Evolutionary conservation across 164 flowering plant genomes (phyloP).

Genomic region (Magnolia officinalis): DNA sequence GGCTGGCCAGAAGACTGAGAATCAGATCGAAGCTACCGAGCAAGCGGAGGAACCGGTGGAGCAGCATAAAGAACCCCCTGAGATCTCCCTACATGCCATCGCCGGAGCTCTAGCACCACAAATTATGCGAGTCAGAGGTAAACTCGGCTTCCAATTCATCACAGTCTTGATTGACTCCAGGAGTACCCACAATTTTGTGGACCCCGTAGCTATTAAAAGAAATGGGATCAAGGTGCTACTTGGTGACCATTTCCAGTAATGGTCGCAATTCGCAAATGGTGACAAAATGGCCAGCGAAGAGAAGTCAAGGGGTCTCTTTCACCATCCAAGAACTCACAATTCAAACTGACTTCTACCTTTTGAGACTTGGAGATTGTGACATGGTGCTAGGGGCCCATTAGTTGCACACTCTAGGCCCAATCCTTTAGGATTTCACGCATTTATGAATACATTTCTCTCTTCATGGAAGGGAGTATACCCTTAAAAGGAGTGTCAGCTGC

Average conservation of each 20-base stretch:
- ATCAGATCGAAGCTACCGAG: background rate
- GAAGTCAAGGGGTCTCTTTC: background rate
- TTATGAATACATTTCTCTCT: background rate
- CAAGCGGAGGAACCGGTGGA: background rate
- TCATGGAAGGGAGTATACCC: background rate
- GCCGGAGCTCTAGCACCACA: background rate
- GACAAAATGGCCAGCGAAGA: background rate
- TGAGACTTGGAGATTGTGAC: background rate
- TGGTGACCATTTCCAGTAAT: background rate
- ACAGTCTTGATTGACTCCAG: background rate
- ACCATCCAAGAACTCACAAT: background rate
- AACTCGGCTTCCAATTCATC: background rate
- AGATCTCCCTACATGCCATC: background rate
- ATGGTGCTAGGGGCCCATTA: background rate
- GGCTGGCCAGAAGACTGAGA: background rate
- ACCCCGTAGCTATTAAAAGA: background rate
- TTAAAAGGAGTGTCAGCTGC: background rate
- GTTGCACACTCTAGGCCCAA: background rate
- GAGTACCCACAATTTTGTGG: background rate
- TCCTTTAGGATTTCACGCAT: background rate
- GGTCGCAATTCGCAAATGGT: slow-evolving; percentile 1
- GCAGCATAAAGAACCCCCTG: background rate
- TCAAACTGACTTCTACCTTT: background rate
- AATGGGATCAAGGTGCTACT: background rate
- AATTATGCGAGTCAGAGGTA: background rate